Evolutionary conservation across 768 basidiomycete genomes (phyloP).

Genomic region (Kwoniella bestiolae): DNA sequence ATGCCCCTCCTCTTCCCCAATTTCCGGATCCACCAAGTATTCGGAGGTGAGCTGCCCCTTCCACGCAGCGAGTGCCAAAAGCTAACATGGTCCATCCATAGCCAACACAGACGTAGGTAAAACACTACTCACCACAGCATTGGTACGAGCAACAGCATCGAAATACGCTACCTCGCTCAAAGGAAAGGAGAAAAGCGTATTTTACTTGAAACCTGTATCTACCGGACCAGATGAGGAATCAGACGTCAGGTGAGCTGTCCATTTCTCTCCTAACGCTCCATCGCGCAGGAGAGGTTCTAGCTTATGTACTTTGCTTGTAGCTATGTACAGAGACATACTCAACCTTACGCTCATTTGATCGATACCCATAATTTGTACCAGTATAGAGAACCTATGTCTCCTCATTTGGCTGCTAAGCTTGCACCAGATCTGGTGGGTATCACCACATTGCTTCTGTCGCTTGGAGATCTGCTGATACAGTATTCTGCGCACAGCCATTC

Average conservation of each 20-base stretch:
- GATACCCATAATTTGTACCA: constrained; percentile 75
- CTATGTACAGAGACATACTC: constrained; percentile 65
- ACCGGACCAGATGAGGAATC: constrained; percentile 80
- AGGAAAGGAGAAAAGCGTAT: constrained; percentile 49
- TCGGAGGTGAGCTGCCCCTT: constrained; percentile 63
- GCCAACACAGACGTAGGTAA: constrained; percentile 97
- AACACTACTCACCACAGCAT: constrained; percentile 83
- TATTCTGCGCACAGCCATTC: constrained; percentile 57
- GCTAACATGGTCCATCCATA: constrained; percentile 21
- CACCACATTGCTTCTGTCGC: background rate
- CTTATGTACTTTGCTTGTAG: constrained; percentile 62
- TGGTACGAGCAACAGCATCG: constrained; percentile 75
- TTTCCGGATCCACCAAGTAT: constrained; percentile 84
- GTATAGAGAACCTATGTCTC: constrained; percentile 87
- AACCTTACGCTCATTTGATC: constrained; percentile 56
- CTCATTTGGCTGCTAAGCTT: constrained; percentile 76
- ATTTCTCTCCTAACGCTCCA: background rate
- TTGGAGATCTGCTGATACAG: constrained; percentile 7
- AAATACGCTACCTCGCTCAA: constrained; percentile 34
- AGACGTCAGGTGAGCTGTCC: constrained; percentile 71
- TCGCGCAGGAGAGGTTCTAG: too few relatives aligned
- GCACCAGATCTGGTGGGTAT: constrained; percentile 49
- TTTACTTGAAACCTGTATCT: constrained; percentile 79
- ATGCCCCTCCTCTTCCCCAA: constrained; percentile 87
- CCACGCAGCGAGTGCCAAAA: background rate